phyloP scores from a whole-genome alignment of 73 alveolate genomes.

The Blepharisma stoltei region DNA sequence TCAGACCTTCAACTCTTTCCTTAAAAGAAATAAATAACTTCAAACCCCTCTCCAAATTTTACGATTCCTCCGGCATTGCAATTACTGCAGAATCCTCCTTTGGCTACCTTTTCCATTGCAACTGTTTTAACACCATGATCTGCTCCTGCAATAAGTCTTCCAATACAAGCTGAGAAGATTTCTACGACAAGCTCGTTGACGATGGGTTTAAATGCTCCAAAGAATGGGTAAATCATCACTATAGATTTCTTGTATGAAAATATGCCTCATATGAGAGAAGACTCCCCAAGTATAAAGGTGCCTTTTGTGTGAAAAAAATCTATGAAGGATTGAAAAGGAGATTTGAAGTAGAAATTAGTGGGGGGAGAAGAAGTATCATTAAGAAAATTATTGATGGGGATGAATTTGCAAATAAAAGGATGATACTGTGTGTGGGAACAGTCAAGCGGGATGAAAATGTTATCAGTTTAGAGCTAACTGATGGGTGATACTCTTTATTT shows the following conservation, averaged over 20 bases:
- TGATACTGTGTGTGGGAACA: slow-evolving; percentile 1
- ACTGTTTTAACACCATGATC: background rate
- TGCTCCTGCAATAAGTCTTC: background rate
- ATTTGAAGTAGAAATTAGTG: background rate
- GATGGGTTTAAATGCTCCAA: background rate
- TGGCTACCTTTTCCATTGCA: background rate
- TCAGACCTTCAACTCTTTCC: no score
- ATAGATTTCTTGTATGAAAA: slow-evolving; percentile 17
- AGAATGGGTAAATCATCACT: slow-evolving; percentile 22
- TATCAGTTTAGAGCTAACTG: slow-evolving; percentile 1
- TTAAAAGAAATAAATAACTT: background rate
- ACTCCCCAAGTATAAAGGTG: background rate
- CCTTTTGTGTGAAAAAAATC: slow-evolving; percentile 3
- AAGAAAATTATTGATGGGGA: slow-evolving; percentile 5
- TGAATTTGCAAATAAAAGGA: slow-evolving; percentile 9
- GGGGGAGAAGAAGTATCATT: background rate
- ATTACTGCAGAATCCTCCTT: background rate
- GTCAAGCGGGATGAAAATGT: background rate
- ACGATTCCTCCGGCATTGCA: background rate
- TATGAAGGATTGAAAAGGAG: slow-evolving; percentile 3
- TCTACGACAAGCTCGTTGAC: background rate
- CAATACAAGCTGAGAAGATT: slow-evolving; percentile 8
- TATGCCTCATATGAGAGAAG: slow-evolving; percentile 25
- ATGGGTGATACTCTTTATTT: slow-evolving; percentile 3
- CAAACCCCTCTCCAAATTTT: background rate